Percentiles rank a stretch among this genome's conserved stretches.
Evolutionary conservation across 257 asterid species (phyloP).

Genomic region (Oldenlandia corymbosa): DNA sequence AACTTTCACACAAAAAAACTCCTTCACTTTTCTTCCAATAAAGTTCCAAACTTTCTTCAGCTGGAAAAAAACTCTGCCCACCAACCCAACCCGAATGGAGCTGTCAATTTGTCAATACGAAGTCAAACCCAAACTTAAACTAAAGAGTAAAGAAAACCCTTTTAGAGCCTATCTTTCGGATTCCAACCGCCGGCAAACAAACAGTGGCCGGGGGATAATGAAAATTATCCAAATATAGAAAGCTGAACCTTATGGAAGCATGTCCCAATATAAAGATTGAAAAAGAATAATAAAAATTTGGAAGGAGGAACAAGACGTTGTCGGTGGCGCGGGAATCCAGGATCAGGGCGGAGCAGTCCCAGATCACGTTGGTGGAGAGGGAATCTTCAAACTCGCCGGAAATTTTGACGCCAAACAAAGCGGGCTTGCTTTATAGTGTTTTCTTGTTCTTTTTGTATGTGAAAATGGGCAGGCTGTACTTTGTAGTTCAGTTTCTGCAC

Average conservation of each 20-base stretch:
- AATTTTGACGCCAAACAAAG: slow-evolving; percentile 39
- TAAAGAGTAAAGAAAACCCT: slow-evolving; percentile 19
- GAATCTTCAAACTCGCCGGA: slow-evolving; percentile 62
- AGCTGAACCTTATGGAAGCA: slow-evolving; percentile 13
- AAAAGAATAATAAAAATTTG: slow-evolving; percentile 1
- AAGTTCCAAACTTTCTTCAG: slow-evolving; percentile 6
- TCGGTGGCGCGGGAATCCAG: slow-evolving; percentile 17
- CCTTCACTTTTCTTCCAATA: not conserved
- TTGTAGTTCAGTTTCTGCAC: not conserved
- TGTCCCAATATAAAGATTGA: too few relatives aligned
- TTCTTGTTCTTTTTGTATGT: not conserved
- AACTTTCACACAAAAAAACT: not conserved
- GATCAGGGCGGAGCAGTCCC: slow-evolving; percentile 30
- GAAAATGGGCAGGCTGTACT: slow-evolving; percentile 1
- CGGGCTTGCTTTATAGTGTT: slow-evolving; percentile 30
- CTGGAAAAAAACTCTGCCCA: not conserved
- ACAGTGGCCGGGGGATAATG: slow-evolving; percentile 19
- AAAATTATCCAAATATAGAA: slow-evolving; percentile 35
- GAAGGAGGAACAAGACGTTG: not conserved
- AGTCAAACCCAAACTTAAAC: slow-evolving; percentile 10
- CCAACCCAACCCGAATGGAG: slow-evolving; percentile 9
- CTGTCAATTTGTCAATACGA: slow-evolving; percentile 1
- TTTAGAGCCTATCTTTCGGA: slow-evolving; percentile 3
- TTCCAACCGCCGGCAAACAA: slow-evolving; percentile 12
- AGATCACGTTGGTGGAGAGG: slow-evolving; percentile 43